Base-by-base conservation (phyloP, 2,329 filamentous ascomycete genomes). In the Ramichloridium luteum region DNA sequence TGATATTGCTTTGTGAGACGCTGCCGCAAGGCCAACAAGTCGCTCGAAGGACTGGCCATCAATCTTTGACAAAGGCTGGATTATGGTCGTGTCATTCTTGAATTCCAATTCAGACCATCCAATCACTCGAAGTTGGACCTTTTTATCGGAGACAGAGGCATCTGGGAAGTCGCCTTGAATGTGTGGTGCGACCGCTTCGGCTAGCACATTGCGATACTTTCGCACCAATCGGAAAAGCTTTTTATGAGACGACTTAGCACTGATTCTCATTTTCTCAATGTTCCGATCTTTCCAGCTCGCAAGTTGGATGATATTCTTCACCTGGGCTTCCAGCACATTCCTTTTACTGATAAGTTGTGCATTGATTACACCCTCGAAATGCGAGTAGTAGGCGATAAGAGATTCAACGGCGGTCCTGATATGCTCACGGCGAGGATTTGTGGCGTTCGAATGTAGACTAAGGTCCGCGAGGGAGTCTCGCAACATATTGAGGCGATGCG, bases 261-360 rank as follows among this genome's bases (percentile, higher is more conserved):
- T 96, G 50, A 94, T 85, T 43, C 78, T 74, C 11, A 98, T 63
- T 1, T 84, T 82, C 28, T 79, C 78, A 39, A 98, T 92, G 49
- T 96, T 98, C 13, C 83, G 93, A 46, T 98, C 90, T 55, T 93
- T 94, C 92, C 92, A 98, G 56, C 85, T 94, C 5, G 86, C 85
- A 46, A 98, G 64, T 31, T 93, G 74, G 11, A 98, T 70, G n/a
- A 94, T 77, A 45, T 96, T 82, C 53, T 80, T 88, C 69, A 96
- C 83, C 35, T 84, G 76, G 57, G 85, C 93, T 54, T 96, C 88
- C n/a, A 96, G 67, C 0, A 70, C 66, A 5, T 67, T 62, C 34
- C 84, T 74, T n/a, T 77, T 80, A 27, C 72, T 72, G 13, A 61
- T 60, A 20, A 94, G 68, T 1, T 67, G 60, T 39, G 83, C 77